Percentiles rank a stretch among this genome's conserved stretches.
These are phyloP conservation scores for Pyrenochaeta sp. DNA, from an alignment of 2,329 filamentous ascomycete species.

Conservation along the genomic window DNA sequence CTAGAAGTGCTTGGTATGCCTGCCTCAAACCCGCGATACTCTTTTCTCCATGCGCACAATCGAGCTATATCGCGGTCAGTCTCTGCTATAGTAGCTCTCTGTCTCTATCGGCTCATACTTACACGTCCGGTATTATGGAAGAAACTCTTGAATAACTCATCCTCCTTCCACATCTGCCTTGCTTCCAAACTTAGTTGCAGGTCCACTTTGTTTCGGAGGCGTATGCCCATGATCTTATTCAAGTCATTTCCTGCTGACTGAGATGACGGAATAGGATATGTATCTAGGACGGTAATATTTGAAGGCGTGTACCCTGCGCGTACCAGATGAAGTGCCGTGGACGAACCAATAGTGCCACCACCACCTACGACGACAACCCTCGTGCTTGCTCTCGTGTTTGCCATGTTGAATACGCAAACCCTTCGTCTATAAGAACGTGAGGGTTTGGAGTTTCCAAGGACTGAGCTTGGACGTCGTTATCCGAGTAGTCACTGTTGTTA, in stretches of 20 bases:
- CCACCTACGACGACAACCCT: conserved; percentile 57
- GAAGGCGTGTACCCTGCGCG: conserved; percentile 57
- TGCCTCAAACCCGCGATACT: conserved; percentile 46
- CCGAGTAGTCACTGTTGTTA: background rate
- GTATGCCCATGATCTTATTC: conserved; percentile 57
- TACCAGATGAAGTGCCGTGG: conserved; percentile 62
- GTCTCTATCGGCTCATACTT: background rate
- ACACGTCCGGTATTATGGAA: conserved; percentile 57
- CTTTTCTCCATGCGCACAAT: conserved; percentile 48
- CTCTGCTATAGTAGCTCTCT: background rate
- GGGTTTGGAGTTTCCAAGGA: background rate
- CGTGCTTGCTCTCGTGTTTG: conserved; percentile 22
- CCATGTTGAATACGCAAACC: conserved; percentile 16
- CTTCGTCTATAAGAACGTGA: background rate
- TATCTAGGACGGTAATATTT: conserved; percentile 59
- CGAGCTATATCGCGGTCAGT: conserved; percentile 28
- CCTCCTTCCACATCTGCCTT: conserved; percentile 55
- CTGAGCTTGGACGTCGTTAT: conserved; percentile 7
- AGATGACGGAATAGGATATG: conserved; percentile 55
- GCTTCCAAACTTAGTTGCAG: conserved; percentile 42
- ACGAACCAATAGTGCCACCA: conserved; percentile 62
- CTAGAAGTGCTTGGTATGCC: conserved; percentile 49
- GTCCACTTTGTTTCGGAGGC: conserved; percentile 52
- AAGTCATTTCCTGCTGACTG: conserved; percentile 62
- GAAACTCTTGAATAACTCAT: conserved; percentile 56